A percentile compares a stretch with the other conserved stretches of the same genome.
These are phyloP conservation scores for Symbiotaphrina buchneri DNA, from an alignment of 495 filamentous ascomycete species.

Conservation along the genomic window DNA sequence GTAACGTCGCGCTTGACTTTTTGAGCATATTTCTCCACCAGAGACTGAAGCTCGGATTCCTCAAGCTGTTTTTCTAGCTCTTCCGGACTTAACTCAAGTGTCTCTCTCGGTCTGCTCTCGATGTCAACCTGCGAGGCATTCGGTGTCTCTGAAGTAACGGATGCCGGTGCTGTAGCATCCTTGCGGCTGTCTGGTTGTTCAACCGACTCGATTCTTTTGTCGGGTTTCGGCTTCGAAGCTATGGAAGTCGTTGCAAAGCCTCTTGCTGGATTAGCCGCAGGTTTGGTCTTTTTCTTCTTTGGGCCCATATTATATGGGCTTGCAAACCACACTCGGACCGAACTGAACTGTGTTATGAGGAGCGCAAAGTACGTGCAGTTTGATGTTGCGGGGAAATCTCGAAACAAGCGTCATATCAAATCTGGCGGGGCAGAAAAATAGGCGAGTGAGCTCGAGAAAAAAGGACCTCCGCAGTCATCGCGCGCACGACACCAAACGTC, in stretches of 20 bases:
- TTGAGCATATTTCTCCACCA: slow-evolving; percentile 58
- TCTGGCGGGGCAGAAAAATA: too few relatives aligned
- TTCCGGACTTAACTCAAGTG: slow-evolving; percentile 42
- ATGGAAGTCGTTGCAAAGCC: slow-evolving; percentile 85
- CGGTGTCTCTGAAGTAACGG: background rate
- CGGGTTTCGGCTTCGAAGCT: slow-evolving; percentile 38
- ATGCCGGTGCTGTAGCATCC: too few relatives aligned
- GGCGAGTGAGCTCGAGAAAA: too few relatives aligned
- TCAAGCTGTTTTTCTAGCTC: slow-evolving; percentile 71
- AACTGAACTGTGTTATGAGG: too few relatives aligned
- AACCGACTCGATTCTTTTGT: slow-evolving; percentile 17
- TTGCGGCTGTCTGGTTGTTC: too few relatives aligned
- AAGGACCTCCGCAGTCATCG: too few relatives aligned
- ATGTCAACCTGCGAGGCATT: slow-evolving; percentile 1
- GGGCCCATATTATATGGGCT: slow-evolving; percentile 46
- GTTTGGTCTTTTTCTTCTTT: slow-evolving; percentile 76
- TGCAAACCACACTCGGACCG: too few relatives aligned
- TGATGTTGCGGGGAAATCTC: too few relatives aligned
- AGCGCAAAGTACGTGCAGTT: too few relatives aligned
- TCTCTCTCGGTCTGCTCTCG: slow-evolving; percentile 10
- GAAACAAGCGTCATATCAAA: too few relatives aligned
- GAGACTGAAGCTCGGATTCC: slow-evolving; percentile 53
- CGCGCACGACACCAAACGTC: too few relatives aligned
- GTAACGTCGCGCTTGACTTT: slow-evolving; percentile 43
- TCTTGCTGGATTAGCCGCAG: slow-evolving; percentile 59